These are phyloP conservation scores for Suillus sp. DNA, from an alignment of 768 basidiomycete genomes.

Conservation along the genomic window DNA sequence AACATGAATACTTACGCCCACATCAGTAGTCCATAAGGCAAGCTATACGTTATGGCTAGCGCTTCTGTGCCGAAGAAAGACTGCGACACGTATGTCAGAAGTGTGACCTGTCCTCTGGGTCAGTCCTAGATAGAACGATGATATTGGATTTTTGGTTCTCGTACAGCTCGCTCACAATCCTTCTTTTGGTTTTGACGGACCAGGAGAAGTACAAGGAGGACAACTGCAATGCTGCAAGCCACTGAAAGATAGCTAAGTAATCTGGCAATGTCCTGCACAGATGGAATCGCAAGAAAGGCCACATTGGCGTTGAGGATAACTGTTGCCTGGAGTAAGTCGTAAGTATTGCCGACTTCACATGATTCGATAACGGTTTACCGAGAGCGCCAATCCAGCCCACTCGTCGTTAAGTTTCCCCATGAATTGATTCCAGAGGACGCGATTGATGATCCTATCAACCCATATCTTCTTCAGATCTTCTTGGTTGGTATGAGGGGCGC, in stretches of 20 bases:
- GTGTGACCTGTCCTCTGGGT: background rate
- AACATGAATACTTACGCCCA: conserved; percentile 24
- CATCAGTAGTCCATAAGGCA: conserved; percentile 37
- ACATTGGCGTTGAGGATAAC: conserved; percentile 56
- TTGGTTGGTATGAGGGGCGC: conserved; percentile 46
- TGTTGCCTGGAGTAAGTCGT: conserved; percentile 38
- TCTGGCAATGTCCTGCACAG: conserved; percentile 33
- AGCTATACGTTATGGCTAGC: conserved; percentile 34
- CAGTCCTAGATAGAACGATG: conserved; percentile 6
- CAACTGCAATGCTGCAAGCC: conserved; percentile 35
- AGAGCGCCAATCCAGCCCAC: conserved; percentile 50
- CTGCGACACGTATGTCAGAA: background rate
- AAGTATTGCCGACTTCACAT: background rate
- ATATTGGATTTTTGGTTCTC: conserved; percentile 1
- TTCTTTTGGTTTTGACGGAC: conserved; percentile 39
- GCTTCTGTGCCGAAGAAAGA: conserved; percentile 25
- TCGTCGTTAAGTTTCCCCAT: conserved; percentile 45
- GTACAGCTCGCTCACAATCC: conserved; percentile 26
- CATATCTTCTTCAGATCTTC: conserved; percentile 43
- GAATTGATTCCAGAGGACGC: conserved; percentile 41
- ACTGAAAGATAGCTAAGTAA: conserved; percentile 39
- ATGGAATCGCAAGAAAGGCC: conserved; percentile 49
- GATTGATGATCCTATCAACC: conserved; percentile 45
- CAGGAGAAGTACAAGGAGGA: conserved; percentile 39
- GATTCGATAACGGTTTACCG: conserved; percentile 35